Evolutionary conservation across 805 yeast species (phyloP).

Genomic region (Kazachstania psychrophila): DNA sequence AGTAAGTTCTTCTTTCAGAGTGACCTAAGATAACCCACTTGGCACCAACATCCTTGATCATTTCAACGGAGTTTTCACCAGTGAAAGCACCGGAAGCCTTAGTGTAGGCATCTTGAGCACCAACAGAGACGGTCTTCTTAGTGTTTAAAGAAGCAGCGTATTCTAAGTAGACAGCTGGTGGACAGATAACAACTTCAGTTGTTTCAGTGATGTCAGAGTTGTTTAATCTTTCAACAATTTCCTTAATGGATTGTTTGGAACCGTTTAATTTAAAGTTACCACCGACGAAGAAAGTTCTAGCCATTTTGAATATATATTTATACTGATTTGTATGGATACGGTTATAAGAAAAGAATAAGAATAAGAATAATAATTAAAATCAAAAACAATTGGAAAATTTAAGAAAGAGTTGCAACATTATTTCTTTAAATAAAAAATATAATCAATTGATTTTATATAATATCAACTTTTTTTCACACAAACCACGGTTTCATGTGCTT

Average conservation of each 20-base stretch:
- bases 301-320: slow-evolving; percentile 32
- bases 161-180: slow-evolving; percentile 88
- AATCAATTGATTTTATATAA: no score
- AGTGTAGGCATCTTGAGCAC: slow-evolving; percentile 85
- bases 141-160: slow-evolving; percentile 61
- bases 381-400: no score
- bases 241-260: slow-evolving; percentile 71
- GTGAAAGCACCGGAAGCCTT: slow-evolving; percentile 95
- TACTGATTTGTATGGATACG: background rate
- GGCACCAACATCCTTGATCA: slow-evolving; percentile 85
- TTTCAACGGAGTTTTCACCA: slow-evolving; percentile 87
- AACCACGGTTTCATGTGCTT: no score
- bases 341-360: background rate
- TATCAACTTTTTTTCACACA: no score
- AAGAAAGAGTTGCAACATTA: no score
- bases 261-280: slow-evolving; percentile 99
- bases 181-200: slow-evolving; percentile 91
- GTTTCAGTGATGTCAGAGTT: slow-evolving; percentile 60
- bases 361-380: background rate
- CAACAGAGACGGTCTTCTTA: slow-evolving; percentile 64
- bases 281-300: slow-evolving; percentile 86
- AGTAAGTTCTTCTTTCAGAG: slow-evolving; percentile 94
- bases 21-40: slow-evolving; percentile 95
- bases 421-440: no score
- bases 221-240: slow-evolving; percentile 79